Evolutionary conservation across 176 grass and related monocot genomes (phyloP).

Genomic region (Triticum turgidum): DNA sequence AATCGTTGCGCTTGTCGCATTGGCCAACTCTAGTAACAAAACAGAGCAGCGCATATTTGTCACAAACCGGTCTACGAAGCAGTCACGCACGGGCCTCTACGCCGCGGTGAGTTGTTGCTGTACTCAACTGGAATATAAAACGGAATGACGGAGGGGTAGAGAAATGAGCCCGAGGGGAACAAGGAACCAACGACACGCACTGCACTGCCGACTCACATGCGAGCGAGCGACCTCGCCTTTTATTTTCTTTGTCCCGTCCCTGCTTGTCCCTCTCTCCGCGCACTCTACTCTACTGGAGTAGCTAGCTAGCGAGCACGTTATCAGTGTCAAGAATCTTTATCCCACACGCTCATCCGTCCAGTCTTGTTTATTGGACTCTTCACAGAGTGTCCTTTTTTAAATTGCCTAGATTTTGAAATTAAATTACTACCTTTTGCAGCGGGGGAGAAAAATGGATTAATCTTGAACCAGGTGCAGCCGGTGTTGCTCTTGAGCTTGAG

Average conservation of each 20-base stretch:
- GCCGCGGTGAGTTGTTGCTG: background rate
- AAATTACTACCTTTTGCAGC: no score
- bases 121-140: background rate
- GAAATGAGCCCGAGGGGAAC: background rate
- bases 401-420: no score
- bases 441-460: no score
- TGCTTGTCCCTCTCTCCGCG: conserved; percentile 17
- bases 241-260: conserved; percentile 39
- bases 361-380: no score
- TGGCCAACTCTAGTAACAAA: background rate
- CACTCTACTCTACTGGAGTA: background rate
- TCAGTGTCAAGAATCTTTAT: conserved; percentile 7
- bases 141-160: conserved; percentile 32
- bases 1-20: conserved; percentile 22
- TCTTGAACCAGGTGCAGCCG: no score
- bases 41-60: conserved; percentile 35
- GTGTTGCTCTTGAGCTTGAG: no score
- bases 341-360: no score
- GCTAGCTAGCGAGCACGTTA: background rate
- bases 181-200: background rate
- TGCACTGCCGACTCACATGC: conserved; percentile 47
- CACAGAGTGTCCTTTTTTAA: no score
- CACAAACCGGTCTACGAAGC: background rate
- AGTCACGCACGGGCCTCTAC: background rate
- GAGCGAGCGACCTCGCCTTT: background rate